Evolutionary conservation across 176 grass and related monocot species (phyloP).

Genomic region (Triticum monococcum): DNA sequence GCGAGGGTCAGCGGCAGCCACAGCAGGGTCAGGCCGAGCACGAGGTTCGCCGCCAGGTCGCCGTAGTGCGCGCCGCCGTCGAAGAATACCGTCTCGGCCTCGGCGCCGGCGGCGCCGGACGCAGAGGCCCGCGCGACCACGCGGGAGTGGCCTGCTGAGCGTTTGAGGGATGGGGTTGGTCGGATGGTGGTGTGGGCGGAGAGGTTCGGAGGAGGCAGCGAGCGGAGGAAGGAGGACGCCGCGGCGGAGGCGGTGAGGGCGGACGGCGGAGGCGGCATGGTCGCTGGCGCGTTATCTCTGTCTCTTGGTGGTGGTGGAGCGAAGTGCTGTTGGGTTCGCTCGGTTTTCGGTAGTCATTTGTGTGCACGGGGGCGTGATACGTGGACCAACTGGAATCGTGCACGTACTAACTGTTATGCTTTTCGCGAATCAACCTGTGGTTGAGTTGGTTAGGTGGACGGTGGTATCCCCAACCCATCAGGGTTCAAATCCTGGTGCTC

Average conservation of each 20-base stretch:
- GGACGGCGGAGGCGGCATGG: constrained; percentile 23
- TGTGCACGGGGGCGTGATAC: not conserved
- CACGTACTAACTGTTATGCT: not conserved
- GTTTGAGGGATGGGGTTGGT: not conserved
- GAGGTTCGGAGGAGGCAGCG: not conserved
- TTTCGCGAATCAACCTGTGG: no score
- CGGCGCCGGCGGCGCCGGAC: not conserved
- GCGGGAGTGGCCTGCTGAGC: not conserved
- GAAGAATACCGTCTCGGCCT: constrained; percentile 73
- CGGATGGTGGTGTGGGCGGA: not conserved
- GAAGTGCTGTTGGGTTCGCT: not conserved
- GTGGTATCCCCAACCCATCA: no score
- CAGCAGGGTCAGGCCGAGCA: constrained; percentile 77
- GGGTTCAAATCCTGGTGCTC: no score
- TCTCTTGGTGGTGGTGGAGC: constrained; percentile 27
- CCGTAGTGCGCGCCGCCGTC: constrained; percentile 91
- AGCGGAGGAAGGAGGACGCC: constrained; percentile 6
- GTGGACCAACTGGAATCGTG: not conserved
- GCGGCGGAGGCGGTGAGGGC: constrained; percentile 11
- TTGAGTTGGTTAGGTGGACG: no score
- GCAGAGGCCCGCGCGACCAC: constrained; percentile 35
- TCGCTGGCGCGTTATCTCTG: constrained; percentile 14
- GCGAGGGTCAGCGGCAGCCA: constrained; percentile 93
- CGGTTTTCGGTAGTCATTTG: not conserved
- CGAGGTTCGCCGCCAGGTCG: constrained; percentile 75